Percentiles rank a stretch among this genome's conserved stretches.
phyloP scores from a whole-genome alignment of 371 early-diverging fungal genomes.

The Syncephalastrum contaminatum region DNA sequence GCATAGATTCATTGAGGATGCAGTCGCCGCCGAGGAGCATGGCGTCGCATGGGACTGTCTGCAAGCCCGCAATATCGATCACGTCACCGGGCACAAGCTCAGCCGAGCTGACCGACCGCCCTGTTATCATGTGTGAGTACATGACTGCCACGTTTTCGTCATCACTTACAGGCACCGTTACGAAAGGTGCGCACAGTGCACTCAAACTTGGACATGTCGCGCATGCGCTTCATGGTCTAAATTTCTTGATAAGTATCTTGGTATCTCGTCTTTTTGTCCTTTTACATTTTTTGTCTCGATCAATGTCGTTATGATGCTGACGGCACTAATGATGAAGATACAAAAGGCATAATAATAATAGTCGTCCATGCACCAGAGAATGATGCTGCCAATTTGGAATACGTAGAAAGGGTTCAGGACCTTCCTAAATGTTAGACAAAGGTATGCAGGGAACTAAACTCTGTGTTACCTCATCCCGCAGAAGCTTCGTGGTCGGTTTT shows the following conservation, averaged over 20 bases:
- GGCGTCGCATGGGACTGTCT: conserved; percentile 92
- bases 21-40: conserved; percentile 95
- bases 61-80: conserved; percentile 77
- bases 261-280: neutral
- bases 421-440: conserved; percentile 12
- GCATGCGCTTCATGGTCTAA: conserved; percentile 74
- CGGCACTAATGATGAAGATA: conserved; percentile 80
- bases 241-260: neutral
- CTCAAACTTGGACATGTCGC: conserved; percentile 84
- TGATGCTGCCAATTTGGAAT: conserved; percentile 89
- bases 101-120: conserved; percentile 68
- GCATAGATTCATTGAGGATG: conserved; percentile 98
- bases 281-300: conserved; percentile 79
- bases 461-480: conserved; percentile 75
- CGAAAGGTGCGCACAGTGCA: conserved; percentile 80
- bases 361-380: conserved; percentile 91
- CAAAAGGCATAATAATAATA: conserved; percentile 95
- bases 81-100: conserved; percentile 96
- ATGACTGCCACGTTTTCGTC: no score
- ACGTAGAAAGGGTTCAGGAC: conserved; percentile 89
- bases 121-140: conserved; percentile 19
- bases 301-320: conserved; percentile 79
- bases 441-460: conserved; percentile 2
- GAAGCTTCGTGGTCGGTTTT: conserved; percentile 70
- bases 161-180: conserved; percentile 60